Evolutionary conservation across 768 basidiomycete species (phyloP).

Genomic region (Mycena crocata): DNA sequence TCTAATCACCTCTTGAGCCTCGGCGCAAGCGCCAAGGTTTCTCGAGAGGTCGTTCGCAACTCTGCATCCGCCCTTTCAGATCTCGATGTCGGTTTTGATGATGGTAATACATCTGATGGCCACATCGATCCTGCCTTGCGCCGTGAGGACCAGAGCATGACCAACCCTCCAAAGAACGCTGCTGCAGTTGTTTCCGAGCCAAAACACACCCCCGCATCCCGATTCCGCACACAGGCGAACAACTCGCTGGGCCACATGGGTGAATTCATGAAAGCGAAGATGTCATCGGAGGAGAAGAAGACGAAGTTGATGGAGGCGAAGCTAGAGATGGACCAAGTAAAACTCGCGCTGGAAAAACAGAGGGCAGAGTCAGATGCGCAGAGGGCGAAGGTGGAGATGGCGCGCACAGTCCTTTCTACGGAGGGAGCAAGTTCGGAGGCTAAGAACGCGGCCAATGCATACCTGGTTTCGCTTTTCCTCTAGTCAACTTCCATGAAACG

Average conservation of each 20-base stretch:
- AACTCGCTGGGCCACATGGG: slow-evolving; percentile 10
- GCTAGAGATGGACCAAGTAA: slow-evolving; percentile 1
- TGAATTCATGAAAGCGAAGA: slow-evolving; percentile 12
- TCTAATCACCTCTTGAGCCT: not conserved
- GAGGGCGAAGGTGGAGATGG: slow-evolving; percentile 14
- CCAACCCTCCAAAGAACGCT: not conserved
- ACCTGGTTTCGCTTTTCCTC: not conserved
- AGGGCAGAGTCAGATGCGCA: not conserved
- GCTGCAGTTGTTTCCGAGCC: slow-evolving; percentile 8
- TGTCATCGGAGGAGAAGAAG: slow-evolving; percentile 5
- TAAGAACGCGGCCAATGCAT: not conserved
- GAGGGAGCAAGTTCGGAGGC: not conserved
- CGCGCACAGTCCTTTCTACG: not conserved
- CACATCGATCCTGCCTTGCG: not conserved
- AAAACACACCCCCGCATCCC: not conserved
- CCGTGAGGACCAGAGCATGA: not conserved
- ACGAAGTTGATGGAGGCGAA: not conserved
- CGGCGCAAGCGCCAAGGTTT: slow-evolving; percentile 9
- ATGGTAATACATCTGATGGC: not conserved
- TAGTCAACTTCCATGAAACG: too few species aligned
- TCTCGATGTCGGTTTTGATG: not conserved
- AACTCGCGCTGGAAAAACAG: not conserved
- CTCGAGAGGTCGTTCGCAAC: slow-evolving; percentile 4
- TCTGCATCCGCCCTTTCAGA: slow-evolving; percentile 6
- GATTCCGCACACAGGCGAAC: slow-evolving; percentile 1